phyloP scores from a whole-genome alignment of 371 early-diverging fungal genomes.

The Globomyces sp. region DNA sequence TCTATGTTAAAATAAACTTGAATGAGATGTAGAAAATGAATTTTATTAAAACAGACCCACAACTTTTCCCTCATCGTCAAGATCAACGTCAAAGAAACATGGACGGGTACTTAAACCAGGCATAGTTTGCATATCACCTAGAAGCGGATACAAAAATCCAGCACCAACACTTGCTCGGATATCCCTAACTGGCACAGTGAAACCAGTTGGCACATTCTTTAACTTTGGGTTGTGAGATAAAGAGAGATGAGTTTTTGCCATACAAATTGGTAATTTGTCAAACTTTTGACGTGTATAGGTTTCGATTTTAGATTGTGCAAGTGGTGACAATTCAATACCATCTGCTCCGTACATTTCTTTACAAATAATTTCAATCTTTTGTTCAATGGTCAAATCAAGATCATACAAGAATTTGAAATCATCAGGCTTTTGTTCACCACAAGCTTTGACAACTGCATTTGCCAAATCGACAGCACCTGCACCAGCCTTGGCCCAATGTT shows the following conservation, averaged over 20 bases:
- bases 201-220: slow-evolving; percentile 92
- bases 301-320: slow-evolving; percentile 79
- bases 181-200: slow-evolving; percentile 90
- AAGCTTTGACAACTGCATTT: slow-evolving; percentile 78
- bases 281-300: slow-evolving; percentile 79
- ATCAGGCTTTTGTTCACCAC: slow-evolving; percentile 43
- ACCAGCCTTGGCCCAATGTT: slow-evolving; percentile 94
- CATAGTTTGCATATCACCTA: slow-evolving; percentile 96
- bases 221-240: slow-evolving; percentile 86
- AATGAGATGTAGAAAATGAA: no score
- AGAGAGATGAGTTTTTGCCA: slow-evolving; percentile 96
- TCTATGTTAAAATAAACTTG: no score
- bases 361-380: slow-evolving; percentile 90
- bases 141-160: slow-evolving; percentile 95
- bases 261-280: slow-evolving; percentile 86
- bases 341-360: slow-evolving; percentile 92
- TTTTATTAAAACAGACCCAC: slow-evolving; percentile 75
- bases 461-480: slow-evolving; percentile 86
- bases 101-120: slow-evolving; percentile 97
- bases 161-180: slow-evolving; percentile 94
- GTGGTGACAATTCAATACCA: slow-evolving; percentile 77
- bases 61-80: slow-evolving; percentile 83
- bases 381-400: slow-evolving; percentile 66
- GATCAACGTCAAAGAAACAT: slow-evolving; percentile 94
- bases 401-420: slow-evolving; percentile 87